A percentile compares a stretch with the other conserved stretches of the same genome.
phyloP scores from a whole-genome alignment of 2,329 filamentous ascomycete species.

The Cordyceps tenuipes region DNA sequence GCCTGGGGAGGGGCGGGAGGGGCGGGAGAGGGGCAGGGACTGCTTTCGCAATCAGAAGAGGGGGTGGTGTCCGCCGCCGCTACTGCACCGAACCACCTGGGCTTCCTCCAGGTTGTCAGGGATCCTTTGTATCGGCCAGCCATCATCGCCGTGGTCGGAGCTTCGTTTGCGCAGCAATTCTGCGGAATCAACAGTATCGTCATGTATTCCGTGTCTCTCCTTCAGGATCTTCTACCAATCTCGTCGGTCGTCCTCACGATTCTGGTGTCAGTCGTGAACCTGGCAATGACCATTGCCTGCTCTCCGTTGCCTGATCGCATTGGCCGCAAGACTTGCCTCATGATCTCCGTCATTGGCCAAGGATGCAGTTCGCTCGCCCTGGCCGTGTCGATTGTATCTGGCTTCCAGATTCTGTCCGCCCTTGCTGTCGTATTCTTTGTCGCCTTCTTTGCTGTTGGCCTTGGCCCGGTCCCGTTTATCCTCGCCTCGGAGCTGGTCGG shows the following conservation, averaged over 20 bases:
- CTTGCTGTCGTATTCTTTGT: conserved; percentile 80
- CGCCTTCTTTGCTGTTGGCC: conserved; percentile 77
- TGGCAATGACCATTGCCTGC: conserved; percentile 71
- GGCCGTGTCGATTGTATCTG: conserved; percentile 69
- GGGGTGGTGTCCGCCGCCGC: conserved; percentile 11
- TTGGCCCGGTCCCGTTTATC: conserved; percentile 93
- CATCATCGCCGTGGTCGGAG: conserved; percentile 74
- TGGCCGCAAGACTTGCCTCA: conserved; percentile 76
- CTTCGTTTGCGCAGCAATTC: conserved; percentile 90
- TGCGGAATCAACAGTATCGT: conserved; percentile 95
- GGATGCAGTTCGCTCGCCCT: conserved; percentile 68
- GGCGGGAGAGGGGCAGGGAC: conserved; percentile 56
- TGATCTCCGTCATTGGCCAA: conserved; percentile 79
- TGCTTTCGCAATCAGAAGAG: conserved; percentile 40
- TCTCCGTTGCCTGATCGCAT: conserved; percentile 81
- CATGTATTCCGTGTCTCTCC: conserved; percentile 93
- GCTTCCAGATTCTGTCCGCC: conserved; percentile 67
- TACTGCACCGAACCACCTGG: conserved; percentile 34
- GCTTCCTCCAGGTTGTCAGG: conserved; percentile 56
- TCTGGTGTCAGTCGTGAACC: conserved; percentile 76
- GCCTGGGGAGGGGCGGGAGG: conserved; percentile 41
- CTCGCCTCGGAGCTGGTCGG: conserved; percentile 85
- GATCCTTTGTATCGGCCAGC: conserved; percentile 63
- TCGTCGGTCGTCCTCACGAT: conserved; percentile 81
- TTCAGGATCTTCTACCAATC: conserved; percentile 71